Percentiles rank a stretch among this genome's conserved stretches.
phyloP scores from a whole-genome alignment of 2,329 filamentous ascomycete species.

The Intubia oerlemansii region DNA sequence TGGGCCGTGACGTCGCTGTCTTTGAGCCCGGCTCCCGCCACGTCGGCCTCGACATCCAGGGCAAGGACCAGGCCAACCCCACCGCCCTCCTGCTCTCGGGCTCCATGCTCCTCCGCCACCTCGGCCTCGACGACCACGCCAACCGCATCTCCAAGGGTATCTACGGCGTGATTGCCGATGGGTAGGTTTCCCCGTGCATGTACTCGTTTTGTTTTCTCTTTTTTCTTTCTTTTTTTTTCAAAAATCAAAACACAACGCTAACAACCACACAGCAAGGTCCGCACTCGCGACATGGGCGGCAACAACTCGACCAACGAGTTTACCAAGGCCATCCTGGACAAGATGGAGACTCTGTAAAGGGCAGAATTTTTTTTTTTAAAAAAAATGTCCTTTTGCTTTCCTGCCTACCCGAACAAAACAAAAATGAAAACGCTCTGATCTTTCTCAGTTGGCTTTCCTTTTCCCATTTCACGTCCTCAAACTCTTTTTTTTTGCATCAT shows the following conservation, averaged over 20 bases:
- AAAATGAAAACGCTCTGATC: not conserved
- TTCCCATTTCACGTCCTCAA: no score
- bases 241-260: no score
- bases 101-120: constrained; percentile 91
- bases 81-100: constrained; percentile 88
- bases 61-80: constrained; percentile 98
- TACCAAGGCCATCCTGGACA: constrained; percentile 78
- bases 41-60: constrained; percentile 98
- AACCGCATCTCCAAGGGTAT: constrained; percentile 89
- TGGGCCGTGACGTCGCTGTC: constrained; percentile 93
- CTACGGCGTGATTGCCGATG: constrained; percentile 64
- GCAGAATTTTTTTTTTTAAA: not conserved
- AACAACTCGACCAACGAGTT: constrained; percentile 80
- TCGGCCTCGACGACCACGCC: constrained; percentile 93
- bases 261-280: constrained; percentile 42
- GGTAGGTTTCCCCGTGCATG: constrained; percentile 32
- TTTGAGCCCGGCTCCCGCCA: constrained; percentile 99
- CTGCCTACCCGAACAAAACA: no score
- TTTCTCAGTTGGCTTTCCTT: not conserved
- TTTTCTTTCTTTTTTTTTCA: no score
- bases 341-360: constrained; percentile 72
- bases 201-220: not conserved
- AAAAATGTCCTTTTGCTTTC: not conserved
- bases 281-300: constrained; percentile 94
- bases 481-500: no score